Percentiles rank a stretch among this genome's conserved stretches.
Conservation (phyloP, 169 alveolate species). For the Plasmodium fragile region DNA sequence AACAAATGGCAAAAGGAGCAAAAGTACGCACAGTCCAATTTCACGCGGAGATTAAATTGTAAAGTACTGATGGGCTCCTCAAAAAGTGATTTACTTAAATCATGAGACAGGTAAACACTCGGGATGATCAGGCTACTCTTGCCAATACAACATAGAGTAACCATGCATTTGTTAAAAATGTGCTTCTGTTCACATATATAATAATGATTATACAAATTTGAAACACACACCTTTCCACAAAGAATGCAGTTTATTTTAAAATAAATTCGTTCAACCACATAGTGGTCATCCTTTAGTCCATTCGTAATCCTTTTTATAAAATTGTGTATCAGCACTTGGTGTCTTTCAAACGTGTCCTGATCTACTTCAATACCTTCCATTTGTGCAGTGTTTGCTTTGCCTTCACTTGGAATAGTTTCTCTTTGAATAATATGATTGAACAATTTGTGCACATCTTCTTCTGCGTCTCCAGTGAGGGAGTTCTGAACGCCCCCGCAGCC, state of each 20-base stretch:
- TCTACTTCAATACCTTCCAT: not conserved
- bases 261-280: conserved; percentile 26
- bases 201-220: conserved; percentile 68
- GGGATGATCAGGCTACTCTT: conserved; percentile 58
- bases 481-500: not conserved
- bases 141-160: conserved; percentile 53
- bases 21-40: not conserved
- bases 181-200: conserved; percentile 60
- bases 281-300: not conserved
- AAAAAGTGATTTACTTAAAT: conserved; percentile 29
- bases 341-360: conserved; percentile 2
- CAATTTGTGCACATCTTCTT: not conserved
- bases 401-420: not conserved
- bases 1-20: conserved; percentile 66
- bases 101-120: not conserved
- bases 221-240: conserved; percentile 31
- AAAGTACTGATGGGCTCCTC: not conserved
- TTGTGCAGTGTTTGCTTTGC: not conserved
- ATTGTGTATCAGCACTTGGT: conserved; percentile 8
- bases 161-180: conserved; percentile 68
- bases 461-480: not conserved
- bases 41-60: conserved; percentile 7
- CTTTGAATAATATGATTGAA: not conserved
- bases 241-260: conserved; percentile 45
- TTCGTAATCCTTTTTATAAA: not conserved